Percentiles rank a stretch among this genome's conserved stretches.
Conservation (phyloP, 2,329 filamentous ascomycete genomes). For the Calonectria naviculata region DNA sequence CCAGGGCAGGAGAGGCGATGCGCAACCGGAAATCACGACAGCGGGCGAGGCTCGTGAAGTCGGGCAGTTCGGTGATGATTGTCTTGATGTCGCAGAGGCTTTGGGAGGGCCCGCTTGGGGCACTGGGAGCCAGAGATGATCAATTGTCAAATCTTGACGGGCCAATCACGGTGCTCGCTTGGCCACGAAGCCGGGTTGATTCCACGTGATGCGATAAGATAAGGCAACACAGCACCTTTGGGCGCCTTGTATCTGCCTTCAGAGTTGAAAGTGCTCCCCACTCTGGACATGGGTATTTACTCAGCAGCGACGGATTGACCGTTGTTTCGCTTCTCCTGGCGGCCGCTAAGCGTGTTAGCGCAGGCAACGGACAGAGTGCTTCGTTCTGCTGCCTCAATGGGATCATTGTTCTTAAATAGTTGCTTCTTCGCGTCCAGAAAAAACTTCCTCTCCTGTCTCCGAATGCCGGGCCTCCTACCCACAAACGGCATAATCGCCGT, state of each 20-base stretch:
- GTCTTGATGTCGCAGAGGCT: conserved; percentile 29
- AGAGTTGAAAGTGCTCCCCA: background rate
- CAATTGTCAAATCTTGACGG: conserved; percentile 35
- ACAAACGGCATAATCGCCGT: background rate
- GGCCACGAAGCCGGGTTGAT: background rate
- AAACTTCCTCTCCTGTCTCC: background rate
- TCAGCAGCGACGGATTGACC: background rate
- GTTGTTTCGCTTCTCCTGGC: background rate
- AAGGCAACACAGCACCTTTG: conserved; percentile 3
- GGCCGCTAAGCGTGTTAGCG: background rate
- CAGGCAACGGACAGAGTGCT: background rate
- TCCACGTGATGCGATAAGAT: conserved; percentile 42
- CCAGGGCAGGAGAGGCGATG: conserved; percentile 14
- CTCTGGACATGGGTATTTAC: background rate
- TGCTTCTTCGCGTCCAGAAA: background rate
- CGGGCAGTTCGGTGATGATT: conserved; percentile 28
- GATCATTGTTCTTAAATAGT: background rate
- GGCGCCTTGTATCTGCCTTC: background rate
- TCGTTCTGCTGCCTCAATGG: background rate
- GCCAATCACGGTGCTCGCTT: conserved; percentile 27
- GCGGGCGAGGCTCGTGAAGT: conserved; percentile 18
- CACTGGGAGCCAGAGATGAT: conserved; percentile 33
- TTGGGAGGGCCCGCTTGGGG: conserved; percentile 35
- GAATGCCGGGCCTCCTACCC: background rate
- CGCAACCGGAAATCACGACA: conserved; percentile 21